Conservation (phyloP, 495 filamentous ascomycete species). For the Aspergillus coremiiformis region DNA sequence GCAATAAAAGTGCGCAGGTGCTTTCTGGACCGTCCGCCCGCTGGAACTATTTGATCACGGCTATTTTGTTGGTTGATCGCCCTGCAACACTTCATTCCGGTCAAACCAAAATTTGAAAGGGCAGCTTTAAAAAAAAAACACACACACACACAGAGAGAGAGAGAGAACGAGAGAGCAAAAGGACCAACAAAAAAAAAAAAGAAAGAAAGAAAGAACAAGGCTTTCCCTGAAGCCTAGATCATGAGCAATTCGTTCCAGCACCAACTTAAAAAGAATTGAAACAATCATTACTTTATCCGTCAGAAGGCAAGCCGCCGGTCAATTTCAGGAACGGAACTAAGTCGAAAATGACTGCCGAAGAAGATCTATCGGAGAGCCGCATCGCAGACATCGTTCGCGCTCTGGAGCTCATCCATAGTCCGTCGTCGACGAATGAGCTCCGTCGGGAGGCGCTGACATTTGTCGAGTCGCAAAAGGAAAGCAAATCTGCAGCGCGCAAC, state of each 20-base stretch:
- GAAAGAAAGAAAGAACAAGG: not conserved
- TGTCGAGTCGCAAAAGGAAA: slow-evolving; percentile 74
- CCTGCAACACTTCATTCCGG: not conserved
- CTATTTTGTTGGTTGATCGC: not conserved
- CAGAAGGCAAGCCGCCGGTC: not conserved
- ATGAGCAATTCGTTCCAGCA: not conserved
- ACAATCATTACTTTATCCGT: not conserved
- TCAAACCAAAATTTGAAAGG: not conserved
- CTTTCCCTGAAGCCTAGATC: slow-evolving; percentile 1
- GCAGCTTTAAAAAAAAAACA: not conserved
- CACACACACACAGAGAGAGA: not conserved
- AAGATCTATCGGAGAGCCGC: slow-evolving; percentile 32
- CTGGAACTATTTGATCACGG: slow-evolving; percentile 1
- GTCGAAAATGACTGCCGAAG: slow-evolving; percentile 32
- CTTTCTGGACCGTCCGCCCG: slow-evolving; percentile 2
- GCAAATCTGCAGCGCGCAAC: slow-evolving; percentile 68
- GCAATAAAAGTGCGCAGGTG: not conserved
- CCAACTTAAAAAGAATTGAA: not conserved
- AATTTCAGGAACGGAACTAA: not conserved
- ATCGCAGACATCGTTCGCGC: slow-evolving; percentile 65
- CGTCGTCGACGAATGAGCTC: slow-evolving; percentile 72
- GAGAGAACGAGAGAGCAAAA: too few relatives aligned
- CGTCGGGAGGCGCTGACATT: slow-evolving; percentile 75
- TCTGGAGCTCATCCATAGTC: slow-evolving; percentile 75
- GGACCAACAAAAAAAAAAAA: not conserved